A percentile compares a stretch with the other conserved stretches of the same genome.
These are phyloP conservation scores for Triadica sebifera DNA, from an alignment of 345 rosid genomes.

Conservation along the genomic window DNA sequence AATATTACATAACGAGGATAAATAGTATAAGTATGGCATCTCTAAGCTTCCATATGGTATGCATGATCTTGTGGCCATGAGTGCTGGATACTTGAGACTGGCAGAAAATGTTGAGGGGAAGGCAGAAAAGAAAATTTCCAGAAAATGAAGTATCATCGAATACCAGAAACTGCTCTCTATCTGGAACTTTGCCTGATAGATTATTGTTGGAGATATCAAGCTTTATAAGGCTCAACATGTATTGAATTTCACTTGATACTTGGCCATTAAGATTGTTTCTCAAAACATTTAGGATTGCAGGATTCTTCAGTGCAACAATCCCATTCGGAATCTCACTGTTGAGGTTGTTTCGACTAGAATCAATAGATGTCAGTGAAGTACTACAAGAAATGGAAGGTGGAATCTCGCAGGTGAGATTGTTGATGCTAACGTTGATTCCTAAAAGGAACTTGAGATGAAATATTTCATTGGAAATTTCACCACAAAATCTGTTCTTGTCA, in stretches of 20 bases:
- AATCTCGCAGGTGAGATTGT: conserved; percentile 55
- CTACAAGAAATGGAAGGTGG: conserved; percentile 51
- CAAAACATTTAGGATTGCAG: conserved; percentile 64
- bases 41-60: too few relatives aligned
- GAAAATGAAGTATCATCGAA: conserved; percentile 63
- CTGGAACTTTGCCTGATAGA: conserved; percentile 57
- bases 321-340: conserved; percentile 57
- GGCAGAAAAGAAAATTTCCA: conserved; percentile 68
- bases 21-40: too few relatives aligned
- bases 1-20: too few relatives aligned
- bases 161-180: conserved; percentile 60
- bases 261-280: conserved; percentile 60
- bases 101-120: conserved; percentile 43
- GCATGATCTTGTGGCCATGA: too few relatives aligned
- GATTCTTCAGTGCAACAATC: conserved; percentile 36
- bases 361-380: conserved; percentile 47
- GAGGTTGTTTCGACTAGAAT: conserved; percentile 63
- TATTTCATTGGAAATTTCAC: conserved; percentile 52
- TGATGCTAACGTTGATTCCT: conserved; percentile 46
- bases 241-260: conserved; percentile 55
- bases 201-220: too few relatives aligned
- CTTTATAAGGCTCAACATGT: too few relatives aligned
- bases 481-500: conserved; percentile 50
- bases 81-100: conserved; percentile 12
- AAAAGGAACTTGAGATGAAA: conserved; percentile 46